Evolutionary conservation across 2,329 filamentous ascomycete genomes (phyloP).

Genomic region (Metarhizium brunneum): DNA sequence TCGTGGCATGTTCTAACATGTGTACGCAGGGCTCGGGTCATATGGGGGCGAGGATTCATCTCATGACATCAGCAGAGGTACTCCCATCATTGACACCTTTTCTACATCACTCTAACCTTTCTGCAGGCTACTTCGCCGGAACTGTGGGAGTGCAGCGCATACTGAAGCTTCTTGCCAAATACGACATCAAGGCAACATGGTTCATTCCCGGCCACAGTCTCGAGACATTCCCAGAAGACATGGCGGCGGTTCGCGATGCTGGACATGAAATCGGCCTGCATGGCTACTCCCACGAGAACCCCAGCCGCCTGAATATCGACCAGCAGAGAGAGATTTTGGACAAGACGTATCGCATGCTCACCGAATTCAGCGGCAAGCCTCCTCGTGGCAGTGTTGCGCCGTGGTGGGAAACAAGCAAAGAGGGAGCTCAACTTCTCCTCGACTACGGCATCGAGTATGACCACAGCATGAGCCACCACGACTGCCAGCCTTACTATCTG

Average conservation of each 20-base stretch:
- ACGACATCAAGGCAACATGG: conserved; percentile 57
- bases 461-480: conserved; percentile 56
- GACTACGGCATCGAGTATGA: conserved; percentile 63
- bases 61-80: conserved; percentile 63
- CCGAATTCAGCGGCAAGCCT: conserved; percentile 60
- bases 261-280: conserved; percentile 49
- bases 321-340: conserved; percentile 69
- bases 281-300: conserved; percentile 68
- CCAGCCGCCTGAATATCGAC: conserved; percentile 60
- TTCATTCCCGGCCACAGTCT: conserved; percentile 41
- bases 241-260: conserved; percentile 33
- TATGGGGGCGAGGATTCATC: conserved; percentile 66
- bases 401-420: conserved; percentile 63
- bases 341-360: conserved; percentile 63
- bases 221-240: conserved; percentile 39
- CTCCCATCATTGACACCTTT: neutral
- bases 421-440: conserved; percentile 56
- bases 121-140: conserved; percentile 54
- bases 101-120: neutral
- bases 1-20: neutral
- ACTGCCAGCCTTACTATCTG: conserved; percentile 55
- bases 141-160: conserved; percentile 56
- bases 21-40: conserved; percentile 49
- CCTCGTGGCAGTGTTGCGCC: conserved; percentile 65
- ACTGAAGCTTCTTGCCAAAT: conserved; percentile 62